These are phyloP conservation scores for Picochlorum costavermella DNA, from an alignment of 139 green algal species.

Conservation along the genomic window DNA sequence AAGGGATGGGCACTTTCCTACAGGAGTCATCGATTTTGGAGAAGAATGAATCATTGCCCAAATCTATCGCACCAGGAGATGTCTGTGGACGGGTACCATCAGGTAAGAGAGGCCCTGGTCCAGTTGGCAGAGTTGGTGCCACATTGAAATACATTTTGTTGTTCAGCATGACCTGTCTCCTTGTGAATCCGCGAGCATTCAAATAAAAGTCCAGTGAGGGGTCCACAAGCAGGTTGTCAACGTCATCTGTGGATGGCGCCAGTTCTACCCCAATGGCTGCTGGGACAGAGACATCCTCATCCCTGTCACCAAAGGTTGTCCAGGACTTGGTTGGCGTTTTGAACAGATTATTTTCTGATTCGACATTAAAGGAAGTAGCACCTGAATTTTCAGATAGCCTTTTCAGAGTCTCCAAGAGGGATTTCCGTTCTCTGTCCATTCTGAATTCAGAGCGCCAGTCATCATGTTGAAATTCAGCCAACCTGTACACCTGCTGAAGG, in stretches of 20 bases:
- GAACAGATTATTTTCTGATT: too few species aligned
- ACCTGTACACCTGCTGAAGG: slow-evolving; percentile 39
- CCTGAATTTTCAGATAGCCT: slow-evolving; percentile 21
- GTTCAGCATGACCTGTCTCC: neutral
- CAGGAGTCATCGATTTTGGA: too few species aligned
- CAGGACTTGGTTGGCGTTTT: too few species aligned
- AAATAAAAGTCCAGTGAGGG: too few species aligned
- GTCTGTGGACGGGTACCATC: neutral
- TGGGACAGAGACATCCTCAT: too few species aligned
- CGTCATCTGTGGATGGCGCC: too few species aligned
- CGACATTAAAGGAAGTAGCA: neutral
- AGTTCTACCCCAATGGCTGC: too few species aligned
- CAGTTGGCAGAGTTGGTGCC: neutral
- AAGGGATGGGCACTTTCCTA: too few species aligned
- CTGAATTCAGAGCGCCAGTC: slow-evolving; percentile 42
- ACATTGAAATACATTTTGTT: neutral
- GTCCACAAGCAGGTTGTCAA: too few species aligned
- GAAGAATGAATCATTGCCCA: too few species aligned
- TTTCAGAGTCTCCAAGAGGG: slow-evolving; percentile 37
- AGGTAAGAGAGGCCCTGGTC: neutral
- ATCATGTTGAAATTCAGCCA: slow-evolving; percentile 56
- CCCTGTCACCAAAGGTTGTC: too few species aligned
- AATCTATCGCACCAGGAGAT: neutral
- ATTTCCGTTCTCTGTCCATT: slow-evolving; percentile 25
- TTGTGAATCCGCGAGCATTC: neutral